Base-by-base conservation (phyloP, 1,284 basidiomycete genomes). In the Moesziomyces aphidis region DNA sequence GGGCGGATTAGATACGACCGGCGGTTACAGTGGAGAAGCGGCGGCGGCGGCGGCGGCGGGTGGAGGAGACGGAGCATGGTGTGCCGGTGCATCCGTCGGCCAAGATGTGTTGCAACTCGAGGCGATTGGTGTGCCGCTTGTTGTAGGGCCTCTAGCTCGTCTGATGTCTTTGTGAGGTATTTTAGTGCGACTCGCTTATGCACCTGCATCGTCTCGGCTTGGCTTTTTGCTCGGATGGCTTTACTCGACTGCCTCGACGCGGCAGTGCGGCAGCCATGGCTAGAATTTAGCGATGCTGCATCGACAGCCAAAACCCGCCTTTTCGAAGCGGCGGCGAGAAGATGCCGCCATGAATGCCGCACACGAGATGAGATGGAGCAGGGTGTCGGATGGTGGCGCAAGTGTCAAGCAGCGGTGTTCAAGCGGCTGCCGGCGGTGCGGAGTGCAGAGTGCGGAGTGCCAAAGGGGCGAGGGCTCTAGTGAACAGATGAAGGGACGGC, bases 131-230 rank as follows among this genome's bases (percentile, higher is more conserved):
- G 17, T 15, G 17, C 11, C 39, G 17, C 39, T 6, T 42, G 19
- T 36, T 36, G 17, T 42, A 17, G 39, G 13, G 15, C 39, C 10
- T 34, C 8, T 34, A 34, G 31, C 31, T 34, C 31, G 31, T 34
- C 31, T 34, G 31, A 8, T 8, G 26, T 28, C 26, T 28, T 13
- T 34, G 10, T 13, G 13, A 34, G 3, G 31, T 13, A 22, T 52
- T 59, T 49, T 61, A 61, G 58, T n/a, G 58, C 58, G 39, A 23
- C 39, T 61, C 58, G 58, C 58, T 54, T 61, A 61, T 54, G 58
- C 58, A 48, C 28, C 36, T 39, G 24, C 15, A 48, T 56, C 46
- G 46, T 23, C 28, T 48, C 26, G 17, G 17, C n/a, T 24, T 44
- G 28, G n/a, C 17, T 19, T 19, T 39, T 2, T 17, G 39, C 39